Conservation (phyloP, 768 basidiomycete genomes). For the Termitomyces sp. region DNA sequence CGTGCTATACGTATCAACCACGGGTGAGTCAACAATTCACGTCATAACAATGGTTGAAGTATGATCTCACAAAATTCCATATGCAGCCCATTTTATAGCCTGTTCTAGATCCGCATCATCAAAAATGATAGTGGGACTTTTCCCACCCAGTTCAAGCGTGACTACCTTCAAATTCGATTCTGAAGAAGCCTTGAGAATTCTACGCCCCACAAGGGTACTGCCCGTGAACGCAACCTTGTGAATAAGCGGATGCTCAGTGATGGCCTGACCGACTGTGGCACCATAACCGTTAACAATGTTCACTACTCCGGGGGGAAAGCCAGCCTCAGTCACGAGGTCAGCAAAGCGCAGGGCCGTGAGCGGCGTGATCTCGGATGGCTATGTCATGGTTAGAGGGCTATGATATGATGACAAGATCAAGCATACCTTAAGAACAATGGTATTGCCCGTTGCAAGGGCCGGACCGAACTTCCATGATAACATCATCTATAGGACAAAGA, state of each 20-base stretch:
- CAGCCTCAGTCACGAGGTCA: constrained; percentile 56
- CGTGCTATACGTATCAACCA: constrained; percentile 7
- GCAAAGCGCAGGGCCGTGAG: constrained; percentile 47
- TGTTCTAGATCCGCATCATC: constrained; percentile 69
- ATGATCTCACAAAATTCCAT: constrained; percentile 64
- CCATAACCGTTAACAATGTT: constrained; percentile 69
- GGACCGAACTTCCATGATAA: constrained; percentile 24
- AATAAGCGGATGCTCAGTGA: constrained; percentile 49
- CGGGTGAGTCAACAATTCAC: neutral
- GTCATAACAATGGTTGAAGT: neutral
- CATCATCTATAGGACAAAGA: constrained; percentile 14
- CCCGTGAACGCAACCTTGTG: constrained; percentile 86
- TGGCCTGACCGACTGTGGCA: constrained; percentile 52
- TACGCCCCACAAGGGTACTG: constrained; percentile 72
- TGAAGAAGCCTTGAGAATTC: constrained; percentile 74
- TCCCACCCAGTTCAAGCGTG: constrained; percentile 78
- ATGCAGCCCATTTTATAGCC: constrained; percentile 64
- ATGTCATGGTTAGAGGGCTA: neutral
- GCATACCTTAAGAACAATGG: constrained; percentile 47
- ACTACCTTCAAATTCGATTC: constrained; percentile 82
- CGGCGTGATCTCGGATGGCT: constrained; percentile 66
- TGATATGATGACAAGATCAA: neutral
- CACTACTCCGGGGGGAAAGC: constrained; percentile 67
- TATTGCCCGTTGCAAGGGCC: constrained; percentile 43
- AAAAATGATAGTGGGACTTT: constrained; percentile 68